These are phyloP conservation scores for Tripterygium wilfordii DNA, from an alignment of 177 flowering plant genomes.

Conservation along the genomic window DNA sequence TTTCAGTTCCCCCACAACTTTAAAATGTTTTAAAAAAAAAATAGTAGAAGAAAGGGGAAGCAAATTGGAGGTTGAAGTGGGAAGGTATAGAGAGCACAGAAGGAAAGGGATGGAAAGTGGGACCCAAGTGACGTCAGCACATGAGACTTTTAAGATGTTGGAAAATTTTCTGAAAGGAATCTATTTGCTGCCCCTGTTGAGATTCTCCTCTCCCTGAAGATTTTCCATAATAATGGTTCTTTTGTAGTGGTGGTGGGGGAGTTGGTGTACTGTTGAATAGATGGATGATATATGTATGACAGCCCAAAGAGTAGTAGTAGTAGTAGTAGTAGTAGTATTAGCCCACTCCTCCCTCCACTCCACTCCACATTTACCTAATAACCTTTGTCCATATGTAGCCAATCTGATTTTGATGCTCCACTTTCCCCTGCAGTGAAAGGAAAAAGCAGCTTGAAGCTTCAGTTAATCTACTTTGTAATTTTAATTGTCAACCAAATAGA, in stretches of 20 bases:
- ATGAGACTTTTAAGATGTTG: too few relatives aligned
- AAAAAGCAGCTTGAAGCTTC: too few relatives aligned
- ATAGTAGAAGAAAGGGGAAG: background rate
- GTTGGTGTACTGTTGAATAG: constrained; percentile 5
- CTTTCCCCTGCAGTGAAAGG: too few relatives aligned
- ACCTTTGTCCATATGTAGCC: background rate
- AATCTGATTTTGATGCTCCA: background rate
- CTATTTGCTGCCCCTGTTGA: constrained; percentile 29
- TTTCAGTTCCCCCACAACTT: constrained; percentile 18
- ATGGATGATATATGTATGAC: constrained; percentile 14
- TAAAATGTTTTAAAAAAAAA: background rate
- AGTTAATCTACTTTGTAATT: too few relatives aligned
- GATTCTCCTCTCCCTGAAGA: constrained; percentile 38
- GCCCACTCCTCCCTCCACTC: constrained; percentile 4
- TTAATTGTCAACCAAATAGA: too few relatives aligned
- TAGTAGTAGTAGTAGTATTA: constrained; percentile 1
- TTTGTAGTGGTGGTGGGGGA: constrained; percentile 6
- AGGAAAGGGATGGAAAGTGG: constrained; percentile 2
- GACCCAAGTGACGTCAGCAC: constrained; percentile 14
- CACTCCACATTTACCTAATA: too few relatives aligned
- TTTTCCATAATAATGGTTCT: constrained; percentile 14
- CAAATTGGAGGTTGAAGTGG: background rate
- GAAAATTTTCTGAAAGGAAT: too few relatives aligned
- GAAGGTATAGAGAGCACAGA: background rate
- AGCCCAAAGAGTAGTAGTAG: too few relatives aligned